A percentile compares a stretch with the other conserved stretches of the same genome.
Evolutionary conservation across 345 rosid genomes (phyloP).

Genomic region (Murraya paniculata): DNA sequence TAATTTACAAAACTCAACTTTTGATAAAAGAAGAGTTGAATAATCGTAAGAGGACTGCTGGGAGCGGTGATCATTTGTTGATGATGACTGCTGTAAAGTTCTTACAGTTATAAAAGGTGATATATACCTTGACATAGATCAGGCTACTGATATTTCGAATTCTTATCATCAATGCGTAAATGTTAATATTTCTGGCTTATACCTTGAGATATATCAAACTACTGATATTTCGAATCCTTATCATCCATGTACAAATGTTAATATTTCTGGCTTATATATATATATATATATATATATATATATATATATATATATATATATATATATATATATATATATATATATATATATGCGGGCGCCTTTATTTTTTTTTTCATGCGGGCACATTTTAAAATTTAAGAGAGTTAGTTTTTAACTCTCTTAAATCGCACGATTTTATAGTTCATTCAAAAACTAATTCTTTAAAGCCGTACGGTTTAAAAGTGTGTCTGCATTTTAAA

Average conservation of each 20-base stretch:
- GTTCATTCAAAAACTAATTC: too few relatives aligned
- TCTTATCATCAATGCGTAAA: conserved; percentile 15
- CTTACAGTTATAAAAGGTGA: not conserved
- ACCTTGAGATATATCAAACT: conserved; percentile 6
- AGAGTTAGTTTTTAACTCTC: too few relatives aligned
- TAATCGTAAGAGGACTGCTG: not conserved
- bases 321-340: too few relatives aligned
- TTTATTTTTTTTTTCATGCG: too few relatives aligned
- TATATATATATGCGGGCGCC: too few relatives aligned
- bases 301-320: too few relatives aligned
- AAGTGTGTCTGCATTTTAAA: too few relatives aligned
- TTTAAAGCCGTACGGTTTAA: too few relatives aligned
- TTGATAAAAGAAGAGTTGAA: not conserved
- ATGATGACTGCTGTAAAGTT: not conserved
- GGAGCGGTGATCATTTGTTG: conserved; percentile 11
- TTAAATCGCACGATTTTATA: too few relatives aligned
- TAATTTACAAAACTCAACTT: not conserved
- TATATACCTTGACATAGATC: conserved; percentile 2
- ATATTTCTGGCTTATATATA: not conserved
- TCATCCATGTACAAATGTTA: not conserved
- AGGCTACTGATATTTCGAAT: conserved; percentile 17
- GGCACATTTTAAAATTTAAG: too few relatives aligned
- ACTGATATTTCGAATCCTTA: conserved; percentile 23
- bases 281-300: too few relatives aligned
- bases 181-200: conserved; percentile 11